Base-by-base conservation (phyloP, 139 green algal genomes). In the Desmodesmus armatus region DNA sequence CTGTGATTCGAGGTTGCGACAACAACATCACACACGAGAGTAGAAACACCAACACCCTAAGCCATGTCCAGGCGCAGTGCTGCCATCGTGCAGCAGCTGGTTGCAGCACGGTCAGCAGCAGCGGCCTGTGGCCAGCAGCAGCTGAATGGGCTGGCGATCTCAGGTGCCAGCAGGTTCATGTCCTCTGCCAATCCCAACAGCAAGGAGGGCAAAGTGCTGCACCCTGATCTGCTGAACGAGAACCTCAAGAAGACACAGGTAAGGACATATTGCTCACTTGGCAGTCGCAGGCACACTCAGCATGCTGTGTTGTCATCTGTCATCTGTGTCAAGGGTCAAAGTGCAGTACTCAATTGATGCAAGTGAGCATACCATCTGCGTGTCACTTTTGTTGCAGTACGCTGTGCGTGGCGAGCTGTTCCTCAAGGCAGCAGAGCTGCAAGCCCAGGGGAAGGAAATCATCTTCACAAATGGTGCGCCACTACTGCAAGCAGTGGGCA, bases 401-500 rank as follows among this genome's bases (percentile, higher is more conserved):
- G 96, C 95, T 31, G 96, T 99, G 44, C 91, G 96, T 55, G 97
- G 97, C 35, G 97, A 99, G 86, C 91, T 99, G 5, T 98, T 98
- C 69, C 87, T 96, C 5, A 92, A 93, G 44, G 97, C 92, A 2
- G 90, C 95, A 71, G 90, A 99, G 89, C 90, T 99, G 58, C 87
- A 91, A 31, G 88, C 91, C 41, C 76, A 93, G 65, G 96, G 96
- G 58, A 75, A 23, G 85, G 93, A 98, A 53, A 97, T 99, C 49
- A 98, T 98, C 76, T 98, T 98, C 92, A 99, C 96, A 21, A 99
- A 99, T 75, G 94, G 94, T 96, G 51, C 2, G 41, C 9, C 7
- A 40, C 2, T 13, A 19, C 4, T 13, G 60, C 25, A 31, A n/a
- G n/a, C n/a, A n/a, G n/a, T n/a, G n/a, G n/a, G n/a, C n/a, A n/a